Evolutionary conservation across 768 basidiomycete species (phyloP), one percentile per base, ranked within the genome.

Genomic region (Macrolepiota dolichaula): DNA sequence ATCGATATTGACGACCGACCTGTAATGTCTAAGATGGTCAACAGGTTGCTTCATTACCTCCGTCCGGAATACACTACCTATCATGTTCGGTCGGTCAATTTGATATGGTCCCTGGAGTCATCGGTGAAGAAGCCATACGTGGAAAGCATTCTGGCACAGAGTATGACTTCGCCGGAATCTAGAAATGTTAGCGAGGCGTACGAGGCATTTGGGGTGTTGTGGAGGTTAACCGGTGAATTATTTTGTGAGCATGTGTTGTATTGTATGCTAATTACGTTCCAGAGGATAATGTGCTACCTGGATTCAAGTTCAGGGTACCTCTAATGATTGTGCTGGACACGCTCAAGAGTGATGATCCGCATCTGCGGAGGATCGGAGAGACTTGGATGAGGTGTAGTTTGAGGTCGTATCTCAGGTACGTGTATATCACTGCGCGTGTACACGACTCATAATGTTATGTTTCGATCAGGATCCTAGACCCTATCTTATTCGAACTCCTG

Each of bases 331-430:
- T 96, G 32, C 74, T 98, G 53, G 94, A 96, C 68, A 86, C 88
- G 0, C 73, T 98, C 51, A 88, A 87, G 67, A 87, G 81, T 40
- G 86, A 88, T 35, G 87, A 94, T 64, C 91, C 93, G 7, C 76
- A 75, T 62, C 72, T 91, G 10, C 86, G 90, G 27, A 83, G 94
- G 11, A 80, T 91, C 35, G 92, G 92, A 13, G 96, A 98, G 72
- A 94, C 94, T 0, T 99, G 97, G 97, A 94, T 99, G 90, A 84
- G 96, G 27, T 94, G 93, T 69, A 94, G 87, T 67, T 79, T 98
- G 32, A 92, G 90, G 70, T 96, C 94, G 1, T 96, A 96, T 70
- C 77, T 94, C 61, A 85, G 96, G 94, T 95, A 72, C 37, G 78
- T 47, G 24, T 51, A 22, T 0, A 22, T 32, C 61, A 53, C 55